Percentiles rank a stretch among this genome's conserved stretches.
phyloP scores from a whole-genome alignment of 2,329 filamentous ascomycete species.

The Calonectria fujianensis region DNA sequence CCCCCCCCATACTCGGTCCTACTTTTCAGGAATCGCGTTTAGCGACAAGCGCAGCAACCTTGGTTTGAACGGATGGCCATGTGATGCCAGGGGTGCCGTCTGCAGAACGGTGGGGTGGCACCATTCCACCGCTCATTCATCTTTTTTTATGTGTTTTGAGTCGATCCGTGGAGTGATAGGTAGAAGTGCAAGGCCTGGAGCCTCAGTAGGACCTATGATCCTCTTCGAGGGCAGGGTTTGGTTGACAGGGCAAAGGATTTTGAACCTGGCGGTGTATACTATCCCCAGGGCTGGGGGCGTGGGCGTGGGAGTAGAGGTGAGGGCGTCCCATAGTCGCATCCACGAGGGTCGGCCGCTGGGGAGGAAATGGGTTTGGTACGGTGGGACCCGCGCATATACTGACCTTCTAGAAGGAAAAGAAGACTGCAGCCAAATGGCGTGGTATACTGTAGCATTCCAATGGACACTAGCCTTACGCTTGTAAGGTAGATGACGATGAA shows the following conservation, averaged over 20 bases:
- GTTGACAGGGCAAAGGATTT: constrained; percentile 37
- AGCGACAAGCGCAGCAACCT: constrained; percentile 25
- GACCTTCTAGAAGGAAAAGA: constrained; percentile 41
- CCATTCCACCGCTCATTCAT: constrained; percentile 24
- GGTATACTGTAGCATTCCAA: constrained; percentile 29
- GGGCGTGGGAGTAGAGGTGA: constrained; percentile 23
- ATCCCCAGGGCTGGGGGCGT: constrained; percentile 19
- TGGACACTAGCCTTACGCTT: constrained; percentile 15
- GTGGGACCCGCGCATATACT: constrained; percentile 27
- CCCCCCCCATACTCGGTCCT: constrained; percentile 29
- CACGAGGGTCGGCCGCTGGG: constrained; percentile 31
- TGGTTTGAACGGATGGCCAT: constrained; percentile 14
- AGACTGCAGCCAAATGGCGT: constrained; percentile 39
- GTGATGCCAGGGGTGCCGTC: constrained; percentile 13
- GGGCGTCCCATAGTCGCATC: constrained; percentile 9
- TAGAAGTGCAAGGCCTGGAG: constrained; percentile 8
- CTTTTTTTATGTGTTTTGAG: not conserved
- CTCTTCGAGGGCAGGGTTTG: constrained; percentile 22
- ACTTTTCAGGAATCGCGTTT: constrained; percentile 27
- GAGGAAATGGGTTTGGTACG: constrained; percentile 12
- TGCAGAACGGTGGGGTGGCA: constrained; percentile 21
- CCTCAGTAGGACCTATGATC: constrained; percentile 27
- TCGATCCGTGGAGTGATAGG: constrained; percentile 21
- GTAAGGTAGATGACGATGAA: constrained; percentile 43
- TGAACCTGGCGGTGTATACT: constrained; percentile 35